Evolutionary conservation across 2,329 filamentous ascomycete species (phyloP).

Genomic region (Penicillium sp.): DNA sequence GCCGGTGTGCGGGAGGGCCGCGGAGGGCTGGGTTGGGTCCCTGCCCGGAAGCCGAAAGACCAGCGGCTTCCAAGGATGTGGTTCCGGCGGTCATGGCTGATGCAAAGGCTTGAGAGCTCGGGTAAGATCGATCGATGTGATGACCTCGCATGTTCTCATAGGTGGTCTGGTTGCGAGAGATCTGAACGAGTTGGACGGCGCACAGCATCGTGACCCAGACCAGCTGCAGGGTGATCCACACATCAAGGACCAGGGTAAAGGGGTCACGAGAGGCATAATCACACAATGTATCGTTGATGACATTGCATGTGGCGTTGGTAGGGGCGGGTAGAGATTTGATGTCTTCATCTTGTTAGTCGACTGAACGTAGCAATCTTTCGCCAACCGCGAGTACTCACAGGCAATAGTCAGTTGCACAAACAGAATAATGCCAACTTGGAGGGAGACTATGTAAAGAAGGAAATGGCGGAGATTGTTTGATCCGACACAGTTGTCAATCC

Average conservation of each 20-base stretch:
- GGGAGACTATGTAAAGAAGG: slow-evolving; percentile 77
- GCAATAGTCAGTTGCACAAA: slow-evolving; percentile 71
- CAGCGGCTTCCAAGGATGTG: slow-evolving; percentile 64
- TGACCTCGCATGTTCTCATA: slow-evolving; percentile 94
- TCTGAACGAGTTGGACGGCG: slow-evolving; percentile 88
- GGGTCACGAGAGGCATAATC: slow-evolving; percentile 74
- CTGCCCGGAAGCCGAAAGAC: slow-evolving; percentile 66
- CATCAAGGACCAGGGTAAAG: slow-evolving; percentile 74
- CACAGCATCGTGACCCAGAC: slow-evolving; percentile 98
- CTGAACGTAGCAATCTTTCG: not conserved
- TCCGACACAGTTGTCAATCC: slow-evolving; percentile 95
- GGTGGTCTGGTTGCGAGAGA: slow-evolving; percentile 89
- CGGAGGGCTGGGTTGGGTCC: slow-evolving; percentile 59
- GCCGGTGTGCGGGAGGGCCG: slow-evolving; percentile 51
- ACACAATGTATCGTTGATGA: slow-evolving; percentile 76
- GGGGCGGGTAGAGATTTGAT: slow-evolving; percentile 59
- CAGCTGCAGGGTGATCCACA: slow-evolving; percentile 81
- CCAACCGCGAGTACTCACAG: slow-evolving; percentile 54
- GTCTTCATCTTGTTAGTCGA: slow-evolving; percentile 48
- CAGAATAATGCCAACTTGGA: slow-evolving; percentile 71
- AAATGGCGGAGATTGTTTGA: slow-evolving; percentile 97
- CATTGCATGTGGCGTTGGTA: slow-evolving; percentile 59
- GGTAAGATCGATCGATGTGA: slow-evolving; percentile 56
- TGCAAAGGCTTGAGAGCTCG: slow-evolving; percentile 60
- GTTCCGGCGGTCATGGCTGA: slow-evolving; percentile 68